phyloP scores from a whole-genome alignment of 164 flowering plant genomes.

The grape (Vitis vinifera) region ASM3070453v1 NC_081808.1:21099001-21099500 shows the following conservation, averaged over 20 bases:
- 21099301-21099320: conserved; percentile 61
- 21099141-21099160: conserved; percentile 70
- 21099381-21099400: conserved; percentile 57
- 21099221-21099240: conserved; percentile 57
- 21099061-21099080: conserved; percentile 41
- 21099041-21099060: conserved; percentile 22
- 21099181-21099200: conserved; percentile 55
- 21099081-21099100: conserved; percentile 70
- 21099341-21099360: conserved; percentile 60
- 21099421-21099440: conserved; percentile 57
- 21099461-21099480: conserved; percentile 26
- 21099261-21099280: conserved; percentile 75
- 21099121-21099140: conserved; percentile 43
- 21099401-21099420: conserved; percentile 44
- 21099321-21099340: conserved; percentile 54
- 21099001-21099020: conserved; percentile 35
- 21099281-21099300: conserved; percentile 64
- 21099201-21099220: conserved; percentile 74
- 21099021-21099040: conserved; percentile 37
- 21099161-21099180: conserved; percentile 63
- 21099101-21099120: conserved; percentile 44
- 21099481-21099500: conserved; percentile 41
- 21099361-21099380: conserved; percentile 60
- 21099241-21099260: conserved; percentile 75
- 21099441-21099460: conserved; percentile 70